Base-by-base conservation (phyloP, 108 stramenopile species). In the Cyclotella sp. region DNA sequence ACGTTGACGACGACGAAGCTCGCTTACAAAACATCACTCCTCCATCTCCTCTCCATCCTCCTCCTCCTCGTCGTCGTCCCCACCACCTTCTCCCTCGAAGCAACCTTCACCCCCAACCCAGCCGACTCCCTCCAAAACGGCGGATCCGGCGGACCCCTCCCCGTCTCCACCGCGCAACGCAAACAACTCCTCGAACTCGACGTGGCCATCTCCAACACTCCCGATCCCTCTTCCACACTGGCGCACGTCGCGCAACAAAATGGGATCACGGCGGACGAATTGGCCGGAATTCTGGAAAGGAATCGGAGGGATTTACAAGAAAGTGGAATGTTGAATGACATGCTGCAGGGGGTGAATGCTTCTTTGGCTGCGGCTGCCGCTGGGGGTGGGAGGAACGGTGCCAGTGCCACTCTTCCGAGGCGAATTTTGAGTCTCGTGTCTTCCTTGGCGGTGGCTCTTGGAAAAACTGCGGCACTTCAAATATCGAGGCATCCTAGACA, bases 121-220 rank as follows among this genome's bases (percentile, higher is more conserved):
- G 55, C 58, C 39, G 75, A 83, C 63, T 75, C 68, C 40, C 22
- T 74, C 57, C 64, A 79, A 30, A 53, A 79, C 30, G 78, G 69
- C 44, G 78, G 74, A 10, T 41, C 62, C 43, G 81, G 78, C 14
- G 88, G 87, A 18, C 83, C 92, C 8, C 79, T 93, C 44, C 92
- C 92, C 14, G 67, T 85, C 11, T 84, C 82, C 8, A 52, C 72
- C 54, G 68, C 67, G 0, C 88, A 92, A 61, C 81, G 93, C 5
- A 72, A 89, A 41, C 91, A 91, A 72, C 77, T 95, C 49, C 68
- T 89, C 15, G 85, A 92, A 61, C 76, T 95, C 12, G 89, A 90
- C 19, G 66, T 85, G 24, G 85, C 82, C 26, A 92, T 95, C 45
- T 82, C 75, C 22, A 65, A 79, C 14, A 81, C 91, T 6, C 86